Evolutionary conservation across 176 grass and related monocot genomes (phyloP).

Genomic region (Raddia guianensis): DNA sequence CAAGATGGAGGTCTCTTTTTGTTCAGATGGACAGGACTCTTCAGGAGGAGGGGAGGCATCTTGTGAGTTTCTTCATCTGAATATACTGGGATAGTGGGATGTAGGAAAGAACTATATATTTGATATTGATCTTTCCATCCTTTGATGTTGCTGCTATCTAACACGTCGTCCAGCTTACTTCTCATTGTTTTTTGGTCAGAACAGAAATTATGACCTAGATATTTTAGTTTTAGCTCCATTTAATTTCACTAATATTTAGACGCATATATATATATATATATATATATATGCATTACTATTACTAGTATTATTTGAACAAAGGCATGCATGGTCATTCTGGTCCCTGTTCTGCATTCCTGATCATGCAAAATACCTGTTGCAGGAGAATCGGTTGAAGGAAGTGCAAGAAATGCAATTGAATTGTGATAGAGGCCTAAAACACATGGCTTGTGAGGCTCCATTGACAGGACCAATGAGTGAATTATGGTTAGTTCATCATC

Average conservation of each 20-base stretch:
- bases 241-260: neutral
- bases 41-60: conserved; percentile 75
- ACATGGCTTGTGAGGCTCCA: conserved; percentile 48
- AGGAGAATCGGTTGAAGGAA: conserved; percentile 94
- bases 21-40: conserved; percentile 86
- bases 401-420: conserved; percentile 86
- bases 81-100: neutral
- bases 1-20: conserved; percentile 86
- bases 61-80: conserved; percentile 58
- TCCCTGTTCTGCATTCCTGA: neutral
- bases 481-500: conserved; percentile 49
- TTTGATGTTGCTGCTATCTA: conserved; percentile 10
- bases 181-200: conserved; percentile 9
- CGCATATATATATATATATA: neutral
- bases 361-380: conserved; percentile 23
- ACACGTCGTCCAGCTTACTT: neutral
- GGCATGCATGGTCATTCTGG: neutral
- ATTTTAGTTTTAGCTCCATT: conserved; percentile 15
- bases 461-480: conserved; percentile 53
- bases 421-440: conserved; percentile 83
- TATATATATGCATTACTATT: neutral
- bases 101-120: neutral
- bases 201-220: neutral
- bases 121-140: neutral
- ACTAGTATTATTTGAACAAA: neutral